Conservation (phyloP, 2,329 filamentous ascomycete species). For the Boeremia exigua region DNA sequence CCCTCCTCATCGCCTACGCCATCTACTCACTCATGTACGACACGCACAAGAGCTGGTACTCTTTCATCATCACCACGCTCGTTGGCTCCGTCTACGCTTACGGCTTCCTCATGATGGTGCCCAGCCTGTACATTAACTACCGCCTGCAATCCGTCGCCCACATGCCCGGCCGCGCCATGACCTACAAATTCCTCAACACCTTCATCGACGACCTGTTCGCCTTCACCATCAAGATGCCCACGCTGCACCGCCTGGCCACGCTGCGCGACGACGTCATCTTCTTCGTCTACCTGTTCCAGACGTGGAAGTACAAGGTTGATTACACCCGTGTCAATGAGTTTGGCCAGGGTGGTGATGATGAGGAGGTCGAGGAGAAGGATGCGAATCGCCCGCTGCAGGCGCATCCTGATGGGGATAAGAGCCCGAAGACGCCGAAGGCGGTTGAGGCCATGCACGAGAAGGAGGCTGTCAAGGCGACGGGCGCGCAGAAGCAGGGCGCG, state of each 20-base stretch:
- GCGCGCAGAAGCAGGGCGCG: slow-evolving; percentile 36
- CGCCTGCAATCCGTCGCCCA: slow-evolving; percentile 88
- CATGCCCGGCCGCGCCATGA: slow-evolving; percentile 96
- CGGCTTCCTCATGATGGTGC: slow-evolving; percentile 99
- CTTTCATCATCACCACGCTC: slow-evolving; percentile 90
- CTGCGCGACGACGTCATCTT: slow-evolving; percentile 97
- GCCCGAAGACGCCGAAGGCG: slow-evolving; percentile 32
- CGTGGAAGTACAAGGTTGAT: slow-evolving; percentile 90
- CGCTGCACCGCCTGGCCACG: slow-evolving; percentile 88
- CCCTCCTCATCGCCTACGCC: slow-evolving; percentile 87
- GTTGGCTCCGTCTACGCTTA: slow-evolving; percentile 98
- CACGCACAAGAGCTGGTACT: slow-evolving; percentile 97
- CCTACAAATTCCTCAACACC: slow-evolving; percentile 97
- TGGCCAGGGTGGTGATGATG: slow-evolving; percentile 94
- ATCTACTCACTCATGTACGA: slow-evolving; percentile 92
- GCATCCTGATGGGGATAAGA: slow-evolving; percentile 40
- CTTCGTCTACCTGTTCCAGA: slow-evolving; percentile 96
- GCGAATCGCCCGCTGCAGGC: slow-evolving; percentile 49
- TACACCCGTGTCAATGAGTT: slow-evolving; percentile 96
- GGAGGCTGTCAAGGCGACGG: slow-evolving; percentile 30
- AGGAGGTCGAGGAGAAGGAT: slow-evolving; percentile 61
- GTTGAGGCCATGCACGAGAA: slow-evolving; percentile 14
- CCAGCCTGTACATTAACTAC: slow-evolving; percentile 98
- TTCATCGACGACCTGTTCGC: slow-evolving; percentile 99
- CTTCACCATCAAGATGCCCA: slow-evolving; percentile 99